A percentile compares a stretch with the other conserved stretches of the same genome.
phyloP scores from a whole-genome alignment of 2,329 filamentous ascomycete genomes.

The Neonectria ditissima region DNA sequence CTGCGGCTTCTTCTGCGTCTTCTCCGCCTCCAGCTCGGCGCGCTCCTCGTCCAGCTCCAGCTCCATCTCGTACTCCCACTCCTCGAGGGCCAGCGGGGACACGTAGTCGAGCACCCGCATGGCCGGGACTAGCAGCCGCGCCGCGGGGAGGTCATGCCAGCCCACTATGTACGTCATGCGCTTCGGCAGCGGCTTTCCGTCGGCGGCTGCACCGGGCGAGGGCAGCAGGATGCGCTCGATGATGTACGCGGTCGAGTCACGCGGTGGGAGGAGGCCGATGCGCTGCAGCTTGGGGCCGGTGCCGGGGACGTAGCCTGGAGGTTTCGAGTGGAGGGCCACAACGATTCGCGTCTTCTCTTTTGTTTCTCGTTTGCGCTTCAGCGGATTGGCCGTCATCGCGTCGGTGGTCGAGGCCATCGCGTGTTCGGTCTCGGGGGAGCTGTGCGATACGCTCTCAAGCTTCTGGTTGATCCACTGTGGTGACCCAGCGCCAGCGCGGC shows the following conservation, averaged over 20 bases:
- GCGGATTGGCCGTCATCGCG: constrained; percentile 13
- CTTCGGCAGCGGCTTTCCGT: constrained; percentile 54
- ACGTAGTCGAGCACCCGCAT: constrained; percentile 68
- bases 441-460: constrained; percentile 24
- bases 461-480: constrained; percentile 4
- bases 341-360: constrained; percentile 30
- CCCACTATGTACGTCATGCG: constrained; percentile 66
- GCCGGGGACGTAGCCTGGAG: constrained; percentile 56
- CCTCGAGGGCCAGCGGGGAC: constrained; percentile 66
- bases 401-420: constrained; percentile 36
- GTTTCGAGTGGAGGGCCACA: constrained; percentile 33
- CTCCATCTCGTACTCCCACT: constrained; percentile 64
- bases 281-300: constrained; percentile 61
- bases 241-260: constrained; percentile 69
- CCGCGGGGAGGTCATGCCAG: constrained; percentile 65
- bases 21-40: constrained; percentile 42
- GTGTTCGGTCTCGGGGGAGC: constrained; percentile 23
- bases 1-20: constrained; percentile 27
- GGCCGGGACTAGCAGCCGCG: constrained; percentile 59
- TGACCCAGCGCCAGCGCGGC: constrained; percentile 27
- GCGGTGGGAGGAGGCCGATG: constrained; percentile 59
- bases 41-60: constrained; percentile 57
- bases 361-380: constrained; percentile 32
- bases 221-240: constrained; percentile 64
- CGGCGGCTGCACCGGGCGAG: constrained; percentile 45